Conservation (phyloP, 768 basidiomycete species). For the Mycena floridula region DNA sequence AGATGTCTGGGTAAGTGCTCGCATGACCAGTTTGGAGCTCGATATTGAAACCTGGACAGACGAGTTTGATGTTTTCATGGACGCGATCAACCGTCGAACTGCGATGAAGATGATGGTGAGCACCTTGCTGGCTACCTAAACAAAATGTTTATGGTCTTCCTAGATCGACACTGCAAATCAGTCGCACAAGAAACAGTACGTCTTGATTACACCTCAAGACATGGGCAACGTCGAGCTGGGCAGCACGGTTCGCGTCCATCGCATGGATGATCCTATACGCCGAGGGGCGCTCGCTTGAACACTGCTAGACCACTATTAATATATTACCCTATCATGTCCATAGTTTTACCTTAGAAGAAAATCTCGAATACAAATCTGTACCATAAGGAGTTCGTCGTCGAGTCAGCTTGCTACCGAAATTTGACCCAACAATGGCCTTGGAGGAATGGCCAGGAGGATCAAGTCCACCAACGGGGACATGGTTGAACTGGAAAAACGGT, state of each 20-base stretch:
- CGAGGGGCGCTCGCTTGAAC: too few relatives aligned
- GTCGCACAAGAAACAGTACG: constrained; percentile 86
- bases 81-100: constrained; percentile 84
- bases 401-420: too few relatives aligned
- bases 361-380: too few relatives aligned
- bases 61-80: constrained; percentile 99
- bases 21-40: background rate
- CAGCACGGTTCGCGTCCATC: constrained; percentile 64
- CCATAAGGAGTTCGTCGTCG: too few relatives aligned
- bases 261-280: constrained; percentile 76
- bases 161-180: constrained; percentile 87
- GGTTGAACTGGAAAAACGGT: too few relatives aligned
- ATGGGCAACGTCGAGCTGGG: constrained; percentile 71
- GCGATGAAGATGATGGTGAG: constrained; percentile 94
- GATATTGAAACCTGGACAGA: constrained; percentile 37
- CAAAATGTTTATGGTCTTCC: constrained; percentile 4
- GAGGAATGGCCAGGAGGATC: too few relatives aligned
- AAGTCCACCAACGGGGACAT: too few relatives aligned
- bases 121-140: background rate
- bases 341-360: too few relatives aligned
- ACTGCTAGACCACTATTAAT: too few relatives aligned
- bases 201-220: constrained; percentile 94
- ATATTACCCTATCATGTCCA: too few relatives aligned
- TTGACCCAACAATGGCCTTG: too few relatives aligned
- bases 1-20: constrained; percentile 70